Base-by-base conservation (phyloP, 2,329 filamentous ascomycete species). In the Hypomyces rosellus region DNA sequence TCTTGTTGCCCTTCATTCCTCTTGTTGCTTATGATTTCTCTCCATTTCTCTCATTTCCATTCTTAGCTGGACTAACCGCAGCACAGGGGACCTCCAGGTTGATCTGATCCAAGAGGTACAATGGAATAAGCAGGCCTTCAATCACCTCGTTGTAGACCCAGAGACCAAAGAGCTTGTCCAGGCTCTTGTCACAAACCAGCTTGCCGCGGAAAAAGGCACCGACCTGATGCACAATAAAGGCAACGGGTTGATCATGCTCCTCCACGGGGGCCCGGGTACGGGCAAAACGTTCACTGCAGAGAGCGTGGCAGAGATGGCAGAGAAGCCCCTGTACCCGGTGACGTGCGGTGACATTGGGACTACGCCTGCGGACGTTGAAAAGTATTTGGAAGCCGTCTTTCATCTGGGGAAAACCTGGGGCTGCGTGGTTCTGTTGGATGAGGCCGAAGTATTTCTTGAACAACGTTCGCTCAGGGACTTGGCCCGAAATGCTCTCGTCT, bases 181-280 rank as follows among this genome's bases (percentile, higher is more conserved):
- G 25, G 25, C 25, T 11, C 25, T 30, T 6, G 25, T 30, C 2
- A 30, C 25, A 7, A 30, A 30, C 25, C 6, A 30, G 9, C 25
- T 30, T 30, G 25, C 25, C 6, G 25, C 25, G 8, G 25, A 30
- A 11, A 30, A 30, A 11, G 25, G 25, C 25, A 59, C 65, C 1
- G 68, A 71, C 38, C 45, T 72, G 1, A 66, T 70, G 1, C 40
- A 46, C 0, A 57, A 62, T 4, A 66, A 67, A 22, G 64, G 65
- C 0, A 57, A 54, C 16, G 53, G 55, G 3, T 55, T 65, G 1
- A 61, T 67, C 2, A 60, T 69, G 1, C 55, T 68, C 1, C 50
- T 68, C 0, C 63, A 67, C 14, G 65, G 65, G 1, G 59, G 55
- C 1, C 64, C 63, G 1, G 63, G 64, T 0, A 62, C 61, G 0